These are phyloP conservation scores for Fraxinus sp. DNA, from an alignment of 305 asterid genomes.

Conservation along the genomic window DNA sequence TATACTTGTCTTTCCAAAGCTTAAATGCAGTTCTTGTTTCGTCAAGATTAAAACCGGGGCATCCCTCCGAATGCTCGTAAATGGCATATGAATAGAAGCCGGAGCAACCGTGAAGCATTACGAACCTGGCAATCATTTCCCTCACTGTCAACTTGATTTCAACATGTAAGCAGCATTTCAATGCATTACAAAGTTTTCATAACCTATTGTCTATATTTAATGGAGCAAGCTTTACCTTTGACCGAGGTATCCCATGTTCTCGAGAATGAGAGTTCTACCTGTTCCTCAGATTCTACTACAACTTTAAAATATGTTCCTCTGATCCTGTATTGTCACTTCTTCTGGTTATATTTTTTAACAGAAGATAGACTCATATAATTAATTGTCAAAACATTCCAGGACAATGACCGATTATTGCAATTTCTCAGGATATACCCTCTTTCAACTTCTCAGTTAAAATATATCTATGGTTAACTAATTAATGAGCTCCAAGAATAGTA, in stretches of 20 bases:
- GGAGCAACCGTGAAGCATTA: conserved; percentile 50
- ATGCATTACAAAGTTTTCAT: not conserved
- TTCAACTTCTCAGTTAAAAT: not conserved
- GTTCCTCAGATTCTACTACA: conserved; percentile 48
- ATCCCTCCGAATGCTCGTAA: conserved; percentile 51
- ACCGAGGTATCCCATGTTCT: conserved; percentile 48
- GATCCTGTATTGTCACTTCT: conserved; percentile 33
- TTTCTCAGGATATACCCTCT: not conserved
- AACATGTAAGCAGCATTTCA: not conserved
- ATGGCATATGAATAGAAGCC: conserved; percentile 68
- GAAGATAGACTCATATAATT: not conserved
- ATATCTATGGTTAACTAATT: not conserved
- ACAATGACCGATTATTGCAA: not conserved
- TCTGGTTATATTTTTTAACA: not conserved
- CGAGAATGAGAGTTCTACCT: conserved; percentile 54
- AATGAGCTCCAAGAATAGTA: not conserved
- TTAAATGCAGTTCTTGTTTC: conserved; percentile 38
- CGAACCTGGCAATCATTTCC: conserved; percentile 36
- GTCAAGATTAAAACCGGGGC: conserved; percentile 53
- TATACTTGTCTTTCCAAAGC: conserved; percentile 42
- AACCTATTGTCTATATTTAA: conserved; percentile 55
- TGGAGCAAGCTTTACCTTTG: conserved; percentile 40
- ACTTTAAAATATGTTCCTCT: conserved; percentile 39
- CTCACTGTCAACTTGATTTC: not conserved
- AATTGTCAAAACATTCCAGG: not conserved